Percentiles rank a stretch among this genome's conserved stretches.
Evolutionary conservation across 768 basidiomycete genomes (phyloP).

Genomic region (Hydnomerulius pinastri): DNA sequence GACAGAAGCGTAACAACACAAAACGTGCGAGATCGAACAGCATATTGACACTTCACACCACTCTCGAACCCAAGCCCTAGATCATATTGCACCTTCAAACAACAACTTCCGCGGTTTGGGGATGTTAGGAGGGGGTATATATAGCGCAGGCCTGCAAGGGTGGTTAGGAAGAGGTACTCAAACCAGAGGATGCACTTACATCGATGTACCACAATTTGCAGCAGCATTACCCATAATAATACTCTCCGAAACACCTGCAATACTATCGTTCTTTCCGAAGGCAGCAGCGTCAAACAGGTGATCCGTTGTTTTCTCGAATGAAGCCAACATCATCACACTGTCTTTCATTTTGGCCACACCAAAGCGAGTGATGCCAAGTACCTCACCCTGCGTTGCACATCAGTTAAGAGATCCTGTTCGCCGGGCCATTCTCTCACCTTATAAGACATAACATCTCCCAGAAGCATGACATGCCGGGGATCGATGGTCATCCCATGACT

Average conservation of each 20-base stretch:
- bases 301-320: constrained; percentile 99
- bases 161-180: constrained; percentile 4
- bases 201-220: constrained; percentile 90
- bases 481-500: constrained; percentile 99
- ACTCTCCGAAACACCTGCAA: constrained; percentile 97
- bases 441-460: constrained; percentile 98
- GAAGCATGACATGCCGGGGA: constrained; percentile 96
- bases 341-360: constrained; percentile 99
- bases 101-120: constrained; percentile 36
- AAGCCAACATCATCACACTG: constrained; percentile 97
- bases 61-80: neutral
- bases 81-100: constrained; percentile 36
- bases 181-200: constrained; percentile 53
- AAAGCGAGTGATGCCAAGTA: constrained; percentile 96
- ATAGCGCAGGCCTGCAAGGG: constrained; percentile 36
- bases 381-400: constrained; percentile 72
- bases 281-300: constrained; percentile 98
- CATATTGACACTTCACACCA: neutral
- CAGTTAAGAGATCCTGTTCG: neutral
- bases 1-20: constrained; percentile 11
- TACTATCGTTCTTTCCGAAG: constrained; percentile 91
- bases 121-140: constrained; percentile 32
- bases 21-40: neutral
- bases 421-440: constrained; percentile 55
- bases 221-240: constrained; percentile 99